These are phyloP conservation scores for Ophiorrhiza pumila DNA, from an alignment of 257 asterid genomes.

Conservation along the genomic window DNA sequence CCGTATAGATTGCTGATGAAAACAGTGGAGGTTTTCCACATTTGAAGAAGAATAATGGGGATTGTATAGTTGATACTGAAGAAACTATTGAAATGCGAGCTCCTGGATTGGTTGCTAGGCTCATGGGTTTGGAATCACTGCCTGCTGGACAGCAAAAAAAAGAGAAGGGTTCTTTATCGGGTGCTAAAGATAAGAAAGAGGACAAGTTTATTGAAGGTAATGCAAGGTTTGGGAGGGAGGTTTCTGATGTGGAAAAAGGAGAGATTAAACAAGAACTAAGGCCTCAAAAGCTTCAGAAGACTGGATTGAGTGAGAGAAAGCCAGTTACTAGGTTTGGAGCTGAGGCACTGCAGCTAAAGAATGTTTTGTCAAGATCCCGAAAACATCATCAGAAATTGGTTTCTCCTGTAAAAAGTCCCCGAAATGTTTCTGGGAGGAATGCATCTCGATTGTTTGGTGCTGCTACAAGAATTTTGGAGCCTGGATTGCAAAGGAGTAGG, in stretches of 20 bases:
- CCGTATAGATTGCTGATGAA: constrained; percentile 81
- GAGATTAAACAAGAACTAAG: constrained; percentile 53
- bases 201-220: constrained; percentile 24
- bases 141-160: constrained; percentile 53
- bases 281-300: constrained; percentile 90
- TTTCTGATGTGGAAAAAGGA: constrained; percentile 36
- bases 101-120: constrained; percentile 89
- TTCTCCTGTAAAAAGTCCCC: constrained; percentile 73
- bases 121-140: constrained; percentile 94
- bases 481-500: constrained; percentile 65
- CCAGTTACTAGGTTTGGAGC: constrained; percentile 49
- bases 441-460: constrained; percentile 76
- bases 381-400: constrained; percentile 61
- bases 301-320: constrained; percentile 51
- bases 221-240: constrained; percentile 28
- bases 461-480: constrained; percentile 81
- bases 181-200: constrained; percentile 17
- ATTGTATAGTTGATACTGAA: constrained; percentile 28
- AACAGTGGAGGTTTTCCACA: constrained; percentile 85
- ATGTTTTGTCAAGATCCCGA: constrained; percentile 53
- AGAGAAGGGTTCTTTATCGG: constrained; percentile 35
- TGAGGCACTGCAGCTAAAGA: constrained; percentile 62
- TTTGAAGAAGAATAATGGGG: constrained; percentile 36
- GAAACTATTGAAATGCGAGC: constrained; percentile 49
- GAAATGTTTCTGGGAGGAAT: constrained; percentile 50